Conservation (phyloP, 352 stramenopile species). For the Phytopythium sindhum region DNA sequence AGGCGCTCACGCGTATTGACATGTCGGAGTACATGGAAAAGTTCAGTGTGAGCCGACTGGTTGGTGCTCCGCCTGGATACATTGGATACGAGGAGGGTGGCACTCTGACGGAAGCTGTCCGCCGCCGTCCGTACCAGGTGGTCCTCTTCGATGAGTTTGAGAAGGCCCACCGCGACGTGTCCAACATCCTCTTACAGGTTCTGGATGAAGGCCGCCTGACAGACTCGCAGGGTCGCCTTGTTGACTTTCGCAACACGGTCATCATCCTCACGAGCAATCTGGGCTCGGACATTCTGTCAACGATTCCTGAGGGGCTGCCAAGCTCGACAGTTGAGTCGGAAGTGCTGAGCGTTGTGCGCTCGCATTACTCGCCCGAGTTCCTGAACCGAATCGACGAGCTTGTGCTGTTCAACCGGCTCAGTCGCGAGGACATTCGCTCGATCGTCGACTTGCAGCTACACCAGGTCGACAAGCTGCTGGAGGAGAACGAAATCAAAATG, state of each 20-base stretch:
- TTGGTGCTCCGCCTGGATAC: conserved; percentile 93
- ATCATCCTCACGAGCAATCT: conserved; percentile 98
- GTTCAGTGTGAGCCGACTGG: conserved; percentile 89
- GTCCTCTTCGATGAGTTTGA: conserved; percentile 98
- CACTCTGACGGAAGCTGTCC: conserved; percentile 94
- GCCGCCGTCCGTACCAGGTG: conserved; percentile 93
- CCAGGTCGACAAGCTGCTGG: conserved; percentile 87
- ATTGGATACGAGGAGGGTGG: conserved; percentile 94
- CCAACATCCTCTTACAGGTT: conserved; percentile 95
- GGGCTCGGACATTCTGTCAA: conserved; percentile 87
- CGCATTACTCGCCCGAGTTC: conserved; percentile 97
- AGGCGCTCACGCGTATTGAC: conserved; percentile 94
- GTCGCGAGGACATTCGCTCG: conserved; percentile 85
- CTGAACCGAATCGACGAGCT: conserved; percentile 98
- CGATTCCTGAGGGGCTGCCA: conserved; percentile 45
- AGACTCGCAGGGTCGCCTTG: conserved; percentile 91
- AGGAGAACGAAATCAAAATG: conserved; percentile 91
- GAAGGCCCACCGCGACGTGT: conserved; percentile 96
- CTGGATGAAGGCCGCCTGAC: conserved; percentile 91
- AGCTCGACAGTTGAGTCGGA: conserved; percentile 66
- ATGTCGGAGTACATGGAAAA: conserved; percentile 99
- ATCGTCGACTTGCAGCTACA: conserved; percentile 96
- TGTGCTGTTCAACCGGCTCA: conserved; percentile 96
- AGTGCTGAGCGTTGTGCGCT: conserved; percentile 89
- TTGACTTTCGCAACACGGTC: conserved; percentile 98